Evolutionary conservation across 2,329 filamentous ascomycete genomes (phyloP), one percentile per base, ranked within the genome.

Genomic region (Xylaria hypoxylon): DNA sequence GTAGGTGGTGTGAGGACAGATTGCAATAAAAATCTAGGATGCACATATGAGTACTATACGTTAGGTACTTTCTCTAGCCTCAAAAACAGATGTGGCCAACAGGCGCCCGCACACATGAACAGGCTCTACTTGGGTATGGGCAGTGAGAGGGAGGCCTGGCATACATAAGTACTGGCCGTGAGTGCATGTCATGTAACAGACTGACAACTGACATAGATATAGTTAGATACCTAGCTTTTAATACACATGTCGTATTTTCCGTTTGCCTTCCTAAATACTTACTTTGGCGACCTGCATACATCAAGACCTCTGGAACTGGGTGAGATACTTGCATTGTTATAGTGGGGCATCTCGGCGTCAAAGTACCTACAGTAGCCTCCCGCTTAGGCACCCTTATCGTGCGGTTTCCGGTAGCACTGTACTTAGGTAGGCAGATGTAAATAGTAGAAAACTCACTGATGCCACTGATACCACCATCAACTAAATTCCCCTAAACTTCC

Each of bases 371-470:
- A 38, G 33, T 31, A 31, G 28, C 8, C 28, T 31, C 2, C 28
- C 8, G 3, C 17, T 38, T 35, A 51, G 38, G 33, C 57, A 57
- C 52, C 51, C 55, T 59, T 57, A 64, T 67, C 50, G 24, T 59
- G 55, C 33, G 38, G 19, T 59, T 59, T 55, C 15, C 31, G 47
- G 58, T 50, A 53, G 58, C 58, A 35, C 58, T 62, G n/a, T 56
- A 38, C 28, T 31, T 31, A 15, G 51, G 51, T 42, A 52, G 53
- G 33, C 26, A 51, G 53, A 42, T 58, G 6, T 11, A 57, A 66
- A 59, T 59, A 55, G 42, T 66, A 66, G 64, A 66, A 66, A 66
- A 66, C 64, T 55, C 42, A 44, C 53, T 38, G 40, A 45, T 59
- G 57, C 62, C 52, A 58, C 55, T 48, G 31, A 59, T 51, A n/a